Base-by-base conservation (phyloP, 495 filamentous ascomycete species). In the Neurospora sp. region DNA sequence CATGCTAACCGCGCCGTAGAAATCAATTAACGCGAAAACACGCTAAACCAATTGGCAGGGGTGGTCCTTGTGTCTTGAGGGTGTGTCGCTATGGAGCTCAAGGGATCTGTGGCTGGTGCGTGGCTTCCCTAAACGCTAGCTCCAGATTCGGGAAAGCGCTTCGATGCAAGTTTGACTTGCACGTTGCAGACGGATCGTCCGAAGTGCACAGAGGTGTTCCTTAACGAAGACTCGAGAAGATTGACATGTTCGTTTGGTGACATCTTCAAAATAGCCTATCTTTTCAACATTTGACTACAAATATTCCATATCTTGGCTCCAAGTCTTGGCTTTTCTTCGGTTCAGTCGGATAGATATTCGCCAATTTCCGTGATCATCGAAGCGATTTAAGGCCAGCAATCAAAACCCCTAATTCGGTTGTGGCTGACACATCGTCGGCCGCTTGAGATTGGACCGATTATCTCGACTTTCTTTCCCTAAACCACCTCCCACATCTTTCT, bases 1-100 rank as follows among this genome's bases (percentile, higher is more conserved):
- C 53, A 17, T 61, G 53, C 17, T 48, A 35, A 61, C 53, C 53
- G 73, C 75, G 73, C 75, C 73, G 27, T 12, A 14, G 68, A 48
- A 73, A 69, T 53, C 77, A 78, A 75, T 79, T 76, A 69, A 80
- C 76, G 74, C 76, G 76, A 73, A 72, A 75, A 77, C 70, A 69
- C 71, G 70, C 71, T 71, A 74, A 12, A 22, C 37, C 45, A 48
- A 35, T 68, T 31, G 53, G 14, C 53, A 61, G 27, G 53, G 22
- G 12, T 61, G 5, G 27, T 1, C 12, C 27, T 61, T 61, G 53
- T 31, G 27, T 16, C 20, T 14, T 31, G 27, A 61, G 53, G 53
- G 53, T 61, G 53, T 61, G 53, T 35, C 53, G 53, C 22, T 61
- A 31, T 61, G 4, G 22, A 61, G 53, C 22, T 61, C 53, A 61